Base-by-base conservation (phyloP, 2,329 filamentous ascomycete genomes). In the Lecanicillium sp. region DNA sequence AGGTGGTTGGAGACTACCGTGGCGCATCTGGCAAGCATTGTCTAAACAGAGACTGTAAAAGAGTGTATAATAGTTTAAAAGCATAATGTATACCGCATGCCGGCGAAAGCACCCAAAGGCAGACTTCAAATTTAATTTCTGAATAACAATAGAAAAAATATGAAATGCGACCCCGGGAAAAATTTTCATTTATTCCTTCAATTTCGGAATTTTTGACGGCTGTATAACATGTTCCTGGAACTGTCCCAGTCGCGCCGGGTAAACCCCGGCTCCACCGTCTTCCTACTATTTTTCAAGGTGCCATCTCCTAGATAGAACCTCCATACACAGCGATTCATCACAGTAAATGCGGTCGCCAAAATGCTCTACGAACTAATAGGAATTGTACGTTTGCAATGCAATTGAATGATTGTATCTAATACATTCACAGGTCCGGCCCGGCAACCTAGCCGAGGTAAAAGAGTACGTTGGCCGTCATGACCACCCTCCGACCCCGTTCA, bases 281-380 rank as follows among this genome's bases (percentile, higher is more conserved):
- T 40, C 48, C 35, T 17, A 32, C 26, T 39, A 46, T 40, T 49
- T 44, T 50, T 56, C 54, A 52, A 33, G 38, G 40, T 7, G 20
- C 6, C 14, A n/a, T 21, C 45, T 29, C 37, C 29, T 41, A 23
- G 29, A 17, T 42, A 12, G 3, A 6, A 23, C 15, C 36, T 32
- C 24, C 29, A 33, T 14, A 17, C 17, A 12, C 41, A 44, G 15
- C 32, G 24, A 35, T 32, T 21, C 17, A 43, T 52, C 54, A 52
- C 44, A 51, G 27, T 33, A 20, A 55, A 68, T 62, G 62, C 58
- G 58, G 58, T 58, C 60, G 54, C 58, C 64, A 76, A 67, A 56
- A 96, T 98, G 93, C 75, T 98, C 72, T 98, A 98, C 77, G 93
- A 98, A 74, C 75, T 97, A 63, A 93, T 98, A 69, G 93, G 87